These are phyloP conservation scores for Fusarium mexicanum DNA, from an alignment of 2,329 filamentous ascomycete species.

Conservation along the genomic window DNA sequence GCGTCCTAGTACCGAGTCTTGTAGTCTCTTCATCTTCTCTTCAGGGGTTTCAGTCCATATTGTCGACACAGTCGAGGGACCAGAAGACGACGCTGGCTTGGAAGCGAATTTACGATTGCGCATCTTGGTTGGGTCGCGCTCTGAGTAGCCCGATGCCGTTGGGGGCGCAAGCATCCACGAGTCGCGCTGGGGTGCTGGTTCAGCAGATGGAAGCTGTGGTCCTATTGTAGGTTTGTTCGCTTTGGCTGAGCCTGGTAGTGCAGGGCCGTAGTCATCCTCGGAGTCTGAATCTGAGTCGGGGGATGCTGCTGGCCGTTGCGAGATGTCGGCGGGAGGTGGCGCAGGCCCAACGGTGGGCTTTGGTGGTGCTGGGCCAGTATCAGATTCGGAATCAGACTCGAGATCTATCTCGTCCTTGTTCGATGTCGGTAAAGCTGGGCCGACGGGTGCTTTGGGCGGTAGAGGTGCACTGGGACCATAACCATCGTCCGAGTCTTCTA, in stretches of 20 bases:
- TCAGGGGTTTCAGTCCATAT: conserved; percentile 94
- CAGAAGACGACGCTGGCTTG: conserved; percentile 54
- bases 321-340: conserved; percentile 46
- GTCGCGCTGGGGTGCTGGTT: conserved; percentile 72
- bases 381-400: conserved; percentile 50
- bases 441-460: conserved; percentile 28
- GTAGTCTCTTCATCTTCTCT: conserved; percentile 82
- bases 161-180: conserved; percentile 86
- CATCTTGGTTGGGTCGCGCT: conserved; percentile 83
- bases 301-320: conserved; percentile 36
- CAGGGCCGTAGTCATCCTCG: conserved; percentile 68
- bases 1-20: conserved; percentile 84
- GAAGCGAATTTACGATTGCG: conserved; percentile 85
- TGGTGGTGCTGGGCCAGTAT: conserved; percentile 52
- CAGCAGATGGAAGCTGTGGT: conserved; percentile 47
- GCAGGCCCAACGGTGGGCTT: conserved; percentile 45
- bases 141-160: conserved; percentile 62
- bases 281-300: conserved; percentile 55
- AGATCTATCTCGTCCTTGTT: conserved; percentile 57
- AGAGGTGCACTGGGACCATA: conserved; percentile 52
- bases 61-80: conserved; percentile 61
- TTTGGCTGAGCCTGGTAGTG: conserved; percentile 60
- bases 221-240: conserved; percentile 59
- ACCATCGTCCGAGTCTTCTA: conserved; percentile 56
- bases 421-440: conserved; percentile 36